Conservation (phyloP, 2,329 filamentous ascomycete genomes). For the Aspergillus fructus region DNA sequence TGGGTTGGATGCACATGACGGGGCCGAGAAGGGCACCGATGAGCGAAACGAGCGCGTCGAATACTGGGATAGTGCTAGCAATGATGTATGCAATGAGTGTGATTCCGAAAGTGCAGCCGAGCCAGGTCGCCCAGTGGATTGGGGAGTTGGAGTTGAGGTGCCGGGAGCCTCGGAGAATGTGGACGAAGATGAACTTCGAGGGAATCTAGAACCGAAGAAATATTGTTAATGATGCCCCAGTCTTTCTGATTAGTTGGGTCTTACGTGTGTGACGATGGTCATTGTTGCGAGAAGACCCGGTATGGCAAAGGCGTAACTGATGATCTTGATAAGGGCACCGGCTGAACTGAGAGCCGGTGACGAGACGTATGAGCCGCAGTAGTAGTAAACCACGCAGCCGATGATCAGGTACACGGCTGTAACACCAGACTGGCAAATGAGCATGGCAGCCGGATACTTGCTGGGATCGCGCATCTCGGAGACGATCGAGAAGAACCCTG, state of each 20-base stretch:
- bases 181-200: conserved; percentile 13
- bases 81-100: conserved; percentile 20
- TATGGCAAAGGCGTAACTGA: conserved; percentile 40
- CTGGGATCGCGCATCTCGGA: conserved; percentile 36
- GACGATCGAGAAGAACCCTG: conserved; percentile 32
- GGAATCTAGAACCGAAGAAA: not conserved
- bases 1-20: conserved; percentile 19
- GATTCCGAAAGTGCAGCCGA: conserved; percentile 20
- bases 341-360: conserved; percentile 48
- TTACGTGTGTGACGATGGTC: conserved; percentile 18
- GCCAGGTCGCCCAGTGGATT: conserved; percentile 20
- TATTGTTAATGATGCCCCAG: too few species aligned
- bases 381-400: conserved; percentile 44
- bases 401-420: conserved; percentile 32
- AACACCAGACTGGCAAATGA: conserved; percentile 31
- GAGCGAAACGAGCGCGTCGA: conserved; percentile 18
- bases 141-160: conserved; percentile 17
- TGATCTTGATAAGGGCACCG: conserved; percentile 41
- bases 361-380: conserved; percentile 44
- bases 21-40: conserved; percentile 22
- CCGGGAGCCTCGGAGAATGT: conserved; percentile 14
- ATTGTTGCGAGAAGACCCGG: conserved; percentile 26
- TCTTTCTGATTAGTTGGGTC: not conserved
- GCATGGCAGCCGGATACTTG: conserved; percentile 29
- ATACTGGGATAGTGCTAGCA: conserved; percentile 22